phyloP scores from a whole-genome alignment of 805 yeast genomes.

The Clavispora fructus region DNA sequence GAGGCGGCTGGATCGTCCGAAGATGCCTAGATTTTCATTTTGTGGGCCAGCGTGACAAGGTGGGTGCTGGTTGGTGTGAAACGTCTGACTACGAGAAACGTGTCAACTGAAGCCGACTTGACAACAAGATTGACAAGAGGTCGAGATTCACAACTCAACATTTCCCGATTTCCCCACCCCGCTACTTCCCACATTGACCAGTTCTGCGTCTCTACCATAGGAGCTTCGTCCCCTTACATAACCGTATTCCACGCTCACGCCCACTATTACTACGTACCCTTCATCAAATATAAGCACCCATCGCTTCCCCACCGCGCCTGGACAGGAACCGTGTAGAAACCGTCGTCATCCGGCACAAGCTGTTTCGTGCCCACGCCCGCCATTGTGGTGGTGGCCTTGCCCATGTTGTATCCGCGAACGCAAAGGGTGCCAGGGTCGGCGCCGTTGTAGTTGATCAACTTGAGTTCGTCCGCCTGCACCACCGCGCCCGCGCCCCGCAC shows the following conservation, averaged over 20 bases:
- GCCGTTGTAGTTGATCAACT: constrained; percentile 33
- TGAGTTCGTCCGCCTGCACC: constrained; percentile 56
- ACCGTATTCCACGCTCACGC: too few relatives aligned
- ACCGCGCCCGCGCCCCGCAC: constrained; percentile 49
- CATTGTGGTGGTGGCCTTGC: constrained; percentile 35
- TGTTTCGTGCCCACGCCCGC: constrained; percentile 8
- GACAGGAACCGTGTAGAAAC: constrained; percentile 41
- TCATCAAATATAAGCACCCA: constrained; percentile 57
- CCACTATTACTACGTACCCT: background rate
- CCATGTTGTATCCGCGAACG: constrained; percentile 63
- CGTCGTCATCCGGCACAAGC: constrained; percentile 20
- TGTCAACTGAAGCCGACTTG: too few relatives aligned
- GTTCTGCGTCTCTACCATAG: too few relatives aligned
- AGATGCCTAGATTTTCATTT: background rate
- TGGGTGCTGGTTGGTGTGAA: too few relatives aligned
- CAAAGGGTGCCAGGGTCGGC: constrained; percentile 44
- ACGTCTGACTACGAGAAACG: too few relatives aligned
- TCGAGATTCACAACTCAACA: too few relatives aligned
- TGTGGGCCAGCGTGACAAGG: too few relatives aligned
- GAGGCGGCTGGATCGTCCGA: background rate
- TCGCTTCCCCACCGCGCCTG: constrained; percentile 62
- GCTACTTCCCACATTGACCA: too few relatives aligned
- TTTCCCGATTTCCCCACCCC: too few relatives aligned
- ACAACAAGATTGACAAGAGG: too few relatives aligned
- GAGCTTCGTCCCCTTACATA: too few relatives aligned